A percentile compares a stretch with the other conserved stretches of the same genome.
phyloP scores from a whole-genome alignment of 1,139 yeast species.

The Pichia sp. region DNA sequence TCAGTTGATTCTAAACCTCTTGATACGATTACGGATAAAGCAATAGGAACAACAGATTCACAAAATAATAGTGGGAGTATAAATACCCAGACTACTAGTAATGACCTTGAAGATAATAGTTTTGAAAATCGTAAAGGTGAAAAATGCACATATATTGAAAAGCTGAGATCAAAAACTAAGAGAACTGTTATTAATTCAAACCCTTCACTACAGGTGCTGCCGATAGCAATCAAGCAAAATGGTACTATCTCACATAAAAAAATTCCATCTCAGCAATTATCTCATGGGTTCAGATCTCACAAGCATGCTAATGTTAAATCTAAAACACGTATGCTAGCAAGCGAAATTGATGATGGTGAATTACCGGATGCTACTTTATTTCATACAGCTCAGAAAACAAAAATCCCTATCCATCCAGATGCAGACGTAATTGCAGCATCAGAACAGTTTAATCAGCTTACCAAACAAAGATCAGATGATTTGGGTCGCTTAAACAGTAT shows the following conservation, averaged over 20 bases:
- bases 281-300: slow-evolving; percentile 1
- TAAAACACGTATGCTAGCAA: slow-evolving; percentile 69
- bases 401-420: slow-evolving; percentile 28
- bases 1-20: no score
- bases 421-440: slow-evolving; percentile 28
- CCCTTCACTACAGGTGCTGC: slow-evolving; percentile 13
- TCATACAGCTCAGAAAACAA: slow-evolving; percentile 24
- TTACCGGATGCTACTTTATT: slow-evolving; percentile 29
- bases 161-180: slow-evolving; percentile 9
- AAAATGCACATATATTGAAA: slow-evolving; percentile 17
- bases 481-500: slow-evolving; percentile 29
- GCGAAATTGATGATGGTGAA: slow-evolving; percentile 70
- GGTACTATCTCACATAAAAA: slow-evolving; percentile 20
- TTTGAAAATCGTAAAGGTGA: slow-evolving; percentile 12
- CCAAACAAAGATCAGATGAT: slow-evolving; percentile 13
- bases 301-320: slow-evolving; percentile 55
- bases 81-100: no score
- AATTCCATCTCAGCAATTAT: slow-evolving; percentile 24
- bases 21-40: no score
- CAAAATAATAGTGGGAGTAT: no score
- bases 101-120: not conserved
- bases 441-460: slow-evolving; percentile 25
- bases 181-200: slow-evolving; percentile 5
- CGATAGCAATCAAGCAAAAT: slow-evolving; percentile 17
- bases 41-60: no score